These are phyloP conservation scores for Aspergillus pseudoglaucus DNA, from an alignment of 2,329 filamentous ascomycete genomes.

Conservation along the genomic window DNA sequence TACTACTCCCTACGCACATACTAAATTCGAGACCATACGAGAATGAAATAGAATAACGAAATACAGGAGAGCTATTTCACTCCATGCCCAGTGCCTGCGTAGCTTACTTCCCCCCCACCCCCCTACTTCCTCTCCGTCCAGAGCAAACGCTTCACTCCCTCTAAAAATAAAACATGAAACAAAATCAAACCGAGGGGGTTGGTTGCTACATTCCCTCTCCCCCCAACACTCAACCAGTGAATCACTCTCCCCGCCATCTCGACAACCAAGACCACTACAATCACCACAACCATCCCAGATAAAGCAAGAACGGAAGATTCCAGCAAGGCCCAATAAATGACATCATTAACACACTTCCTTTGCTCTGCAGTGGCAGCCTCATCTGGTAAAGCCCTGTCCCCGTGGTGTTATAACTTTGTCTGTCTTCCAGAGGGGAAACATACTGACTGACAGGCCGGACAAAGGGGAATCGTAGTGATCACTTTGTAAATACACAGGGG, in stretches of 20 bases:
- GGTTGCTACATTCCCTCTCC: not conserved
- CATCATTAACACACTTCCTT: too few relatives aligned
- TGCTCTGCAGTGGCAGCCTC: too few relatives aligned
- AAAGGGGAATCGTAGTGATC: too few relatives aligned
- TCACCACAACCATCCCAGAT: not conserved
- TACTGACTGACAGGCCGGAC: too few relatives aligned
- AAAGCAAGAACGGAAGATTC: too few relatives aligned
- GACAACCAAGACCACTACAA: not conserved
- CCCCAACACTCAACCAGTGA: not conserved
- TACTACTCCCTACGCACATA: not conserved
- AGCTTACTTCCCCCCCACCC: too few relatives aligned
- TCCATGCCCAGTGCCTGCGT: not conserved
- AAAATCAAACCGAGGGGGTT: not conserved
- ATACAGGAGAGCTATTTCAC: not conserved
- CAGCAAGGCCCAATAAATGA: too few relatives aligned
- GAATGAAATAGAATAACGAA: not conserved
- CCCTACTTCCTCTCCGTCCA: not conserved
- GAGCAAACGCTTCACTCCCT: not conserved
- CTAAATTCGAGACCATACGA: not conserved
- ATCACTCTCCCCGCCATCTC: not conserved
- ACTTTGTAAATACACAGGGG: too few relatives aligned
- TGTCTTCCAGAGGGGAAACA: too few relatives aligned
- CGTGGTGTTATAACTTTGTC: too few relatives aligned
- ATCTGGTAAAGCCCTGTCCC: too few relatives aligned
- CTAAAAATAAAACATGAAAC: not conserved